phyloP scores from a whole-genome alignment of 2,329 filamentous ascomycete genomes.

The Fusarium chuoi region DNA sequence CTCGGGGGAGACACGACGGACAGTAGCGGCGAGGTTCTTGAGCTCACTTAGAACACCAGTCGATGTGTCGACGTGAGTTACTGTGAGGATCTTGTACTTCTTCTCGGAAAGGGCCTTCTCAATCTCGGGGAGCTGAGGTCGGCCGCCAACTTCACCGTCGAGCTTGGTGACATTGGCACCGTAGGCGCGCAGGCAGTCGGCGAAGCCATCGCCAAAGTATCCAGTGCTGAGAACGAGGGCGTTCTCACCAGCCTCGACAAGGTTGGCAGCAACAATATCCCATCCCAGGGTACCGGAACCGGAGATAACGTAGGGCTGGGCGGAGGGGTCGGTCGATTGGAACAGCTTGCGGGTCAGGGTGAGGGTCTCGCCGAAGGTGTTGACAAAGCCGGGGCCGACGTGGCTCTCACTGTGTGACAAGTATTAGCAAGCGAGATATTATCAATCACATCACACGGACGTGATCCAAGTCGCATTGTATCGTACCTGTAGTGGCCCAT shows the following conservation, averaged over 20 bases:
- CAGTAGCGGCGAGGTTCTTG: conserved; percentile 82
- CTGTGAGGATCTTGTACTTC: conserved; percentile 92
- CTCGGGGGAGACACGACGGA: conserved; percentile 87
- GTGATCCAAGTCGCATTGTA: conserved; percentile 2
- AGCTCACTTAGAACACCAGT: conserved; percentile 95
- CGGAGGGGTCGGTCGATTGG: conserved; percentile 82
- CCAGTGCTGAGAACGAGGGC: conserved; percentile 94
- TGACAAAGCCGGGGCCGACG: conserved; percentile 88
- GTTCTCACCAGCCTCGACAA: conserved; percentile 88
- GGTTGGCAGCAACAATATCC: conserved; percentile 95
- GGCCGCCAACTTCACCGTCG: conserved; percentile 86
- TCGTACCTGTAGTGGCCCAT: conserved; percentile 89
- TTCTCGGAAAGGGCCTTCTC: conserved; percentile 90
- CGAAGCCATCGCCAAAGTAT: conserved; percentile 96
- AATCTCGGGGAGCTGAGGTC: conserved; percentile 86
- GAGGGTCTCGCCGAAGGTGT: conserved; percentile 89
- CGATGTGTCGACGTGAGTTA: conserved; percentile 97
- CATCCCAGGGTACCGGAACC: conserved; percentile 96
- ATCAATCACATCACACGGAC: neutral
- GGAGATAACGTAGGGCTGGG: conserved; percentile 93
- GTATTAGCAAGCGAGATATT: conserved; percentile 5
- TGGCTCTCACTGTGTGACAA: conserved; percentile 80
- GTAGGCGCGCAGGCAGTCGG: conserved; percentile 90
- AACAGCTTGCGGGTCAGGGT: conserved; percentile 92
- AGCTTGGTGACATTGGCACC: conserved; percentile 90